A percentile compares a stretch with the other conserved stretches of the same genome.
Conservation (phyloP, 2,329 filamentous ascomycete species). For the Septoria petroselini region DNA sequence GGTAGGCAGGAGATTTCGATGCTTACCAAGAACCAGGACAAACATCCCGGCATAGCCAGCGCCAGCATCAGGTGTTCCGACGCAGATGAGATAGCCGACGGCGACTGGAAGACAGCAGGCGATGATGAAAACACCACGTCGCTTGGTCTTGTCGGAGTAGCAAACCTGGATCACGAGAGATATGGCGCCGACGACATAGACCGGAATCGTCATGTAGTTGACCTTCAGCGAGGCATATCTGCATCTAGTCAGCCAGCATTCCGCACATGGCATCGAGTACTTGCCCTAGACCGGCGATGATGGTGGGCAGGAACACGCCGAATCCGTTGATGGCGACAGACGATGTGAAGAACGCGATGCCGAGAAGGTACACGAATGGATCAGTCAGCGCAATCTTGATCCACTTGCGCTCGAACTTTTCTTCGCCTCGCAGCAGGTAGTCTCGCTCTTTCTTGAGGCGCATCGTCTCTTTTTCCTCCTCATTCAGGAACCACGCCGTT, state of each 20-base stretch:
- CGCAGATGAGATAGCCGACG: constrained; percentile 38
- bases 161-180: constrained; percentile 27
- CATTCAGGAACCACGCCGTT: constrained; percentile 31
- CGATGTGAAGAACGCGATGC: constrained; percentile 38
- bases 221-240: constrained; percentile 25
- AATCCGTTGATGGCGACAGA: constrained; percentile 38
- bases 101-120: constrained; percentile 34
- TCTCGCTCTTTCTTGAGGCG: constrained; percentile 7
- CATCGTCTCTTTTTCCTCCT: constrained; percentile 18
- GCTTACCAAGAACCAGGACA: constrained; percentile 24
- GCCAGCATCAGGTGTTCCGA: constrained; percentile 31
- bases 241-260: not conserved
- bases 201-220: constrained; percentile 37
- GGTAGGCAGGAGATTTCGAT: not conserved
- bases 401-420: constrained; percentile 31
- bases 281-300: constrained; percentile 38
- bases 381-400: constrained; percentile 35
- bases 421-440: not conserved
- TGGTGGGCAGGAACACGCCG: constrained; percentile 40
- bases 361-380: constrained; percentile 35
- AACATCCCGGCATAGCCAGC: constrained; percentile 42
- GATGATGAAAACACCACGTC: constrained; percentile 36
- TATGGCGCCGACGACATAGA: constrained; percentile 37
- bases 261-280: not conserved
- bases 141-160: constrained; percentile 37